Conservation (phyloP, 1,284 basidiomycete genomes). For the Pseudozyma thailandica region DNA sequence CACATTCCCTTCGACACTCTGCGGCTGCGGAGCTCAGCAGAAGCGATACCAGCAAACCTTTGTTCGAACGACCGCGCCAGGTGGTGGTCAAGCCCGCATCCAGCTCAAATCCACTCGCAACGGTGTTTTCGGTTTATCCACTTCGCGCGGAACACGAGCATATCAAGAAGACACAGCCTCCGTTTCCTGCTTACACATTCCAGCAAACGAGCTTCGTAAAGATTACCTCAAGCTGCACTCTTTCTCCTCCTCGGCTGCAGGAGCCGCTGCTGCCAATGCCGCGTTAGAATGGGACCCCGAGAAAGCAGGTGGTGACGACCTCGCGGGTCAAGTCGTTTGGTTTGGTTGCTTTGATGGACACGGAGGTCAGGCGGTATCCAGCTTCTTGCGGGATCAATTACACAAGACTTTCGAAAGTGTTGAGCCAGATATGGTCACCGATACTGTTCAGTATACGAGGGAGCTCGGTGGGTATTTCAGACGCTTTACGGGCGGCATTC, state of each 20-base stretch:
- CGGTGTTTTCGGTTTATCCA: constrained; percentile 52
- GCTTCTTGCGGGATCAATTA: constrained; percentile 54
- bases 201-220: constrained; percentile 46
- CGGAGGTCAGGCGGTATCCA: constrained; percentile 59
- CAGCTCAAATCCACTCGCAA: constrained; percentile 42
- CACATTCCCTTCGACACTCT: neutral
- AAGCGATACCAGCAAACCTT: constrained; percentile 31
- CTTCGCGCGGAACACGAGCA: constrained; percentile 57
- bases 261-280: constrained; percentile 29
- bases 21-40: constrained; percentile 16
- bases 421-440: constrained; percentile 57
- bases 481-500: constrained; percentile 58
- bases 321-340: constrained; percentile 65
- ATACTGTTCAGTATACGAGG: constrained; percentile 64
- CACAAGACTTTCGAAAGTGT: constrained; percentile 62
- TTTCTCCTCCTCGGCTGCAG: constrained; percentile 22
- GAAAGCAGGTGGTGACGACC: constrained; percentile 54
- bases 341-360: constrained; percentile 66
- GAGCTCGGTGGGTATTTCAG: constrained; percentile 65
- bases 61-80: constrained; percentile 40
- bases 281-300: constrained; percentile 54
- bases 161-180: constrained; percentile 64
- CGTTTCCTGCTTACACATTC: constrained; percentile 59
- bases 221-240: constrained; percentile 45
- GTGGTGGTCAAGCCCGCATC: constrained; percentile 37